phyloP scores from a whole-genome alignment of 306 rosid genomes.

The Lablab purpureus region DNA sequence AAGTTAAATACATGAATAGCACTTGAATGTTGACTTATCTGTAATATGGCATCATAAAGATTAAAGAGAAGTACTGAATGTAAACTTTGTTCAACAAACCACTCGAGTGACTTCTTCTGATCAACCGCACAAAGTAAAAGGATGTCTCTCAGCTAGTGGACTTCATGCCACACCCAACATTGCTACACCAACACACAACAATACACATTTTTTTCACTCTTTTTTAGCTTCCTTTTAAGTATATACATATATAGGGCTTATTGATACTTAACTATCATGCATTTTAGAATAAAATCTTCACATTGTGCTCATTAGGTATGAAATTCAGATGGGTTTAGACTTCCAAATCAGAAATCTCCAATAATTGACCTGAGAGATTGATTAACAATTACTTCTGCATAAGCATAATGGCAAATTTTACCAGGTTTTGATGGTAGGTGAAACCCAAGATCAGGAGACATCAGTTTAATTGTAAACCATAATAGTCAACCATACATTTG shows the following conservation, averaged over 20 bases:
- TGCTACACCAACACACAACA: too few relatives aligned
- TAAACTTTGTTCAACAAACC: slow-evolving; percentile 49
- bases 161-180: slow-evolving; percentile 57
- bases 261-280: slow-evolving; percentile 8
- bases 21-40: slow-evolving; percentile 6
- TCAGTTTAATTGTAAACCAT: slow-evolving; percentile 28
- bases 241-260: neutral
- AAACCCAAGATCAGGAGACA: slow-evolving; percentile 45
- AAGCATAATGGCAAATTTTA: slow-evolving; percentile 31
- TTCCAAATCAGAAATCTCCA: slow-evolving; percentile 16
- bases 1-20: slow-evolving; percentile 30
- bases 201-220: too few relatives aligned
- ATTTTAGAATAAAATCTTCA: slow-evolving; percentile 24
- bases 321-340: neutral
- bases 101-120: slow-evolving; percentile 50
- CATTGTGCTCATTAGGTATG: neutral
- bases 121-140: slow-evolving; percentile 57
- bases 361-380: slow-evolving; percentile 25
- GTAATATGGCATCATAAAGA: slow-evolving; percentile 1
- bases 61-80: neutral
- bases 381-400: slow-evolving; percentile 20
- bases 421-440: slow-evolving; percentile 46
- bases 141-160: slow-evolving; percentile 59
- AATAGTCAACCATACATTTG: slow-evolving; percentile 48
- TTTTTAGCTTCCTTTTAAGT: slow-evolving; percentile 1